Conservation (phyloP, 495 filamentous ascomycete genomes). For the Talaromyces borbonicus region DNA sequence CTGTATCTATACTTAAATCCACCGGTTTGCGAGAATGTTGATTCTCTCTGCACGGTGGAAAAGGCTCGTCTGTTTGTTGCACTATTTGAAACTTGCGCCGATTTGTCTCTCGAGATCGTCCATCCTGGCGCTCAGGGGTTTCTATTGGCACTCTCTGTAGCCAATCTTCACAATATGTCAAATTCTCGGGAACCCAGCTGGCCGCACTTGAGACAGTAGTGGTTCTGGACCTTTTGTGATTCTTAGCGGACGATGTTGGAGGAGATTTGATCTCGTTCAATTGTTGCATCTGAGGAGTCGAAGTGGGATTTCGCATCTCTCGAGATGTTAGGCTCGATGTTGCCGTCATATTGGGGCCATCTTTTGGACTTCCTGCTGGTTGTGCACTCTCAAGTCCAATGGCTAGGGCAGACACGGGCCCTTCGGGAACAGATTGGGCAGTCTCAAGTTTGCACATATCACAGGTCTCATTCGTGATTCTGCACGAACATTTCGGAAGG, state of each 20-base stretch:
- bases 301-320: background rate
- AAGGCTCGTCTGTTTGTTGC: conserved; percentile 28
- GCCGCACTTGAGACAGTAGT: conserved; percentile 34
- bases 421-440: background rate
- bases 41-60: conserved; percentile 13
- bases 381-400: background rate
- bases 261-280: background rate
- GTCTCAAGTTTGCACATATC: background rate
- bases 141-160: conserved; percentile 32
- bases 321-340: background rate
- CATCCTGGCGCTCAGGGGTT: conserved; percentile 15
- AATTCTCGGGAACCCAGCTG: conserved; percentile 29
- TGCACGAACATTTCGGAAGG: conserved; percentile 1
- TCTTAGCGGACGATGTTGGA: conserved; percentile 8
- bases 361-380: background rate
- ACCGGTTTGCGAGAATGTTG: conserved; percentile 8
- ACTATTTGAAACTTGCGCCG: conserved; percentile 35
- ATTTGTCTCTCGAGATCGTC: conserved; percentile 22
- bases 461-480: background rate
- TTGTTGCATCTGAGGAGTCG: conserved; percentile 2
- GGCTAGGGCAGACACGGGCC: background rate
- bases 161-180: conserved; percentile 36
- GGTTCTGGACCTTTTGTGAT: conserved; percentile 25
- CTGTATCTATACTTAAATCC: conserved; percentile 14
- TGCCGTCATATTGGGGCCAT: background rate